A percentile compares a stretch with the other conserved stretches of the same genome.
Evolutionary conservation across 2,329 filamentous ascomycete genomes (phyloP).

Genomic region (Trichophyton rubrum): DNA sequence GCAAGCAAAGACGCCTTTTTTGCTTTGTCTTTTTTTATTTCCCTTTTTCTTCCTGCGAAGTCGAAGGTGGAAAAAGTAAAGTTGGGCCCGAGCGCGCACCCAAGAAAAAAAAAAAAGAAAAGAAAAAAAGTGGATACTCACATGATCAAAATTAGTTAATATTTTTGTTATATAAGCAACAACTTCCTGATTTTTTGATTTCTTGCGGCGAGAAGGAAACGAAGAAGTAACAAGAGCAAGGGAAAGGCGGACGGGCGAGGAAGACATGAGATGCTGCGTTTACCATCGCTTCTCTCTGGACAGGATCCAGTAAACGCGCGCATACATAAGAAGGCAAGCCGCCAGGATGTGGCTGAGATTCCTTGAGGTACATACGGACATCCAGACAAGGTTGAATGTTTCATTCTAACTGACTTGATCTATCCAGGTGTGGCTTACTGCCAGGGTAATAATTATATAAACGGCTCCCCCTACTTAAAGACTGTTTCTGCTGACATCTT

Average conservation of each 20-base stretch:
- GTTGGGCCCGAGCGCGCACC: neutral
- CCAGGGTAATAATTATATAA: conserved; percentile 21
- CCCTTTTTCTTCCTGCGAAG: neutral
- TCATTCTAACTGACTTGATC: conserved; percentile 10
- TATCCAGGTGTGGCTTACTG: conserved; percentile 26
- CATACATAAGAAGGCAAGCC: neutral
- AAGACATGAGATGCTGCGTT: neutral
- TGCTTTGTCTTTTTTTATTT: neutral
- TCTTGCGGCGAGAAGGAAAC: neutral
- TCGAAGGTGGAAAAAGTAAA: neutral
- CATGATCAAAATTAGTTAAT: neutral
- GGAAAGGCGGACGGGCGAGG: neutral
- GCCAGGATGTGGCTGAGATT: conserved; percentile 18
- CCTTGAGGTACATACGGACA: conserved; percentile 23
- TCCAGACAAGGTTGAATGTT: conserved; percentile 3
- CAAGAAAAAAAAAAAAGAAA: no score
- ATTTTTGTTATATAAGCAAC: neutral
- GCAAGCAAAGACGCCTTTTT: neutral
- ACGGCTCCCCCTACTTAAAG: conserved; percentile 26
- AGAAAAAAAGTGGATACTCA: neutral
- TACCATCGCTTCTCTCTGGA: neutral
- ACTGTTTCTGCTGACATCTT: conserved; percentile 18
- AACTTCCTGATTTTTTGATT: neutral
- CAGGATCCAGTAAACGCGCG: neutral
- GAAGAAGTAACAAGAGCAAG: neutral